Evolutionary conservation across 2,329 filamentous ascomycete genomes (phyloP).

Genomic region (Sporothrix humicola): DNA sequence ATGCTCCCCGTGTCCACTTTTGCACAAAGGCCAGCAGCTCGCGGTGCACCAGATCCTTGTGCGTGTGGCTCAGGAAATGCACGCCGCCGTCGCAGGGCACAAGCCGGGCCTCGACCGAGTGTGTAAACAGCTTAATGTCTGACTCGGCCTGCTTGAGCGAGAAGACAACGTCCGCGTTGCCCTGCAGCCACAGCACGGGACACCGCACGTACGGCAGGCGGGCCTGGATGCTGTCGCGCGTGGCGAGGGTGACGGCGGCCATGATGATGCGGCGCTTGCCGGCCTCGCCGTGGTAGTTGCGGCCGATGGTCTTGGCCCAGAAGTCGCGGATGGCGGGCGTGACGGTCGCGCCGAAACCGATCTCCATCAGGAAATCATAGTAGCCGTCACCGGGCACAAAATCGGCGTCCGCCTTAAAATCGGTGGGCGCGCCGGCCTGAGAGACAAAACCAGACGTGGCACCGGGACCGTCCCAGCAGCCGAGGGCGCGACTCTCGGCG

Average conservation of each 20-base stretch:
- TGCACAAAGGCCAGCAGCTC: conserved; percentile 46
- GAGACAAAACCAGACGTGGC: conserved; percentile 47
- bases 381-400: conserved; percentile 54
- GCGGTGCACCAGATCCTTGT: conserved; percentile 50
- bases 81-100: conserved; percentile 50
- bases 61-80: conserved; percentile 55
- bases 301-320: conserved; percentile 52
- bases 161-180: conserved; percentile 52
- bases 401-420: conserved; percentile 48
- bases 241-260: conserved; percentile 50
- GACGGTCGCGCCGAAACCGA: conserved; percentile 50
- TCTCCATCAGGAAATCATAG: conserved; percentile 49
- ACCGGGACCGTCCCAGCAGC: conserved; percentile 56
- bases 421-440: conserved; percentile 46
- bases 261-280: conserved; percentile 53
- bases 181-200: conserved; percentile 59
- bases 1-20: conserved; percentile 26
- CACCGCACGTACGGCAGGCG: conserved; percentile 53
- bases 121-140: conserved; percentile 55
- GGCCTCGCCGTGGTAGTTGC: conserved; percentile 53
- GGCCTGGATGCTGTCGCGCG: conserved; percentile 52
- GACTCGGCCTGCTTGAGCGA: conserved; percentile 47
- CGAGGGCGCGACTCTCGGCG: conserved; percentile 50
- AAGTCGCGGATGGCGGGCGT: conserved; percentile 45
- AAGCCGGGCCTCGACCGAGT: conserved; percentile 50